Conservation (phyloP, 176 grass and related monocot species). For the Chloris gayana region DNA sequence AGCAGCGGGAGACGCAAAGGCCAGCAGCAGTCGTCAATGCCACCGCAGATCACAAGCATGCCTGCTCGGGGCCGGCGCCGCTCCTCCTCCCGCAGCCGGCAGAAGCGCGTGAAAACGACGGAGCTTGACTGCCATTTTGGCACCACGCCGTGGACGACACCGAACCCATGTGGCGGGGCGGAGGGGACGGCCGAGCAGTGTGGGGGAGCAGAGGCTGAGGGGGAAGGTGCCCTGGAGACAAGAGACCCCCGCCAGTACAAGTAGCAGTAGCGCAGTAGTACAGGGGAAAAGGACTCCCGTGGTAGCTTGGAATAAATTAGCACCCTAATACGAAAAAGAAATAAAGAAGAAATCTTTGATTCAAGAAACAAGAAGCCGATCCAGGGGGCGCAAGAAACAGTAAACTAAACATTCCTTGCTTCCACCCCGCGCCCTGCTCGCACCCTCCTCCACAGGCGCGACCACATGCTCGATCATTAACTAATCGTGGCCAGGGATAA, state of each 20-base stretch:
- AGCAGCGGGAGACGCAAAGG: not conserved
- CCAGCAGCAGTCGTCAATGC: conserved; percentile 24
- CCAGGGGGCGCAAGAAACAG: not conserved
- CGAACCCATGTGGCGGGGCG: conserved; percentile 30
- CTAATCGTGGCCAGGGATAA: not conserved
- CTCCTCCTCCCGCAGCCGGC: conserved; percentile 6
- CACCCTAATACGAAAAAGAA: not conserved
- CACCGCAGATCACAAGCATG: conserved; percentile 36
- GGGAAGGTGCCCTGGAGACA: conserved; percentile 33
- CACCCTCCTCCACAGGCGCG: not conserved
- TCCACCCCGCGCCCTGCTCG: conserved; percentile 7
- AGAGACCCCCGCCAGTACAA: not conserved
- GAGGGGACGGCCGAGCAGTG: not conserved
- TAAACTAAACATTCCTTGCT: conserved; percentile 59
- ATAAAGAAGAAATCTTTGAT: conserved; percentile 6
- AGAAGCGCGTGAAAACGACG: conserved; percentile 17
- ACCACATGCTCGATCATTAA: not conserved
- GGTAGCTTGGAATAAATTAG: conserved; percentile 29
- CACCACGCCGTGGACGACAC: conserved; percentile 30
- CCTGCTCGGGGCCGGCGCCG: not conserved
- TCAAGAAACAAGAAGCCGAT: conserved; percentile 28
- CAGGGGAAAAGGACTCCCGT: not conserved
- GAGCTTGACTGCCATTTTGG: conserved; percentile 42
- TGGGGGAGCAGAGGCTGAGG: not conserved
- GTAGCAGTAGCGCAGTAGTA: not conserved